Evolutionary conservation across 2,329 filamentous ascomycete genomes (phyloP).

Genomic region (Amesomyces nigricolor): DNA sequence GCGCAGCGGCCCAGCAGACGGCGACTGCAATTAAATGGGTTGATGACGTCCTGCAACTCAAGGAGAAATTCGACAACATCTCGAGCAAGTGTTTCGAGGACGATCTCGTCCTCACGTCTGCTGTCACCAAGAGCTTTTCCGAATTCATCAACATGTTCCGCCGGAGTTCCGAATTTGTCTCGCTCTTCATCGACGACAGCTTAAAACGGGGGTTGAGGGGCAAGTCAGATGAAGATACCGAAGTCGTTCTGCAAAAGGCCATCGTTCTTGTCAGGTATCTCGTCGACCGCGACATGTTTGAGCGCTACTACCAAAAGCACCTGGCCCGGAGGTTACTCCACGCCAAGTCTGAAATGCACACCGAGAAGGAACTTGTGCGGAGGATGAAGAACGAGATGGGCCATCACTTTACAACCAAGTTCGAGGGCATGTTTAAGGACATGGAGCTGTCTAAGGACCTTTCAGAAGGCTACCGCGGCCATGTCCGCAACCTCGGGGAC

Average conservation of each 20-base stretch:
- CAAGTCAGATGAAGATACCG: constrained; percentile 84
- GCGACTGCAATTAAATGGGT: constrained; percentile 91
- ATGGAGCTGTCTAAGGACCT: constrained; percentile 84
- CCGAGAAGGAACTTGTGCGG: constrained; percentile 90
- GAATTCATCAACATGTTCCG: constrained; percentile 91
- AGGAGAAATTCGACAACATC: constrained; percentile 83
- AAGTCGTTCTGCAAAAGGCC: constrained; percentile 78
- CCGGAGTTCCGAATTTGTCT: constrained; percentile 85
- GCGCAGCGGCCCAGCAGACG: constrained; percentile 69
- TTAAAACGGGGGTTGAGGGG: constrained; percentile 90
- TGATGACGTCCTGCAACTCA: constrained; percentile 77
- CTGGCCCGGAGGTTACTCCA: constrained; percentile 81
- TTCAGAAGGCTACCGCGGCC: constrained; percentile 66
- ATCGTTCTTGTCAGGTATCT: constrained; percentile 84
- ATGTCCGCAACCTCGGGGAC: constrained; percentile 52
- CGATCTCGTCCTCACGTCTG: constrained; percentile 73
- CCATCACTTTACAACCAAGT: constrained; percentile 84
- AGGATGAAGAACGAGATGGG: constrained; percentile 97
- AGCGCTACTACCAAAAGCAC: constrained; percentile 97
- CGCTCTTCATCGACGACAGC: constrained; percentile 93
- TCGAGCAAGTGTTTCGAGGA: constrained; percentile 66
- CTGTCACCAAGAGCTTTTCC: constrained; percentile 79
- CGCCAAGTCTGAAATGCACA: constrained; percentile 81
- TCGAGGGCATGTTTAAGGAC: constrained; percentile 98
- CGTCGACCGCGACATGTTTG: constrained; percentile 88